Conservation (phyloP, 768 basidiomycete species). For the Neoboletus magnificus region DNA sequence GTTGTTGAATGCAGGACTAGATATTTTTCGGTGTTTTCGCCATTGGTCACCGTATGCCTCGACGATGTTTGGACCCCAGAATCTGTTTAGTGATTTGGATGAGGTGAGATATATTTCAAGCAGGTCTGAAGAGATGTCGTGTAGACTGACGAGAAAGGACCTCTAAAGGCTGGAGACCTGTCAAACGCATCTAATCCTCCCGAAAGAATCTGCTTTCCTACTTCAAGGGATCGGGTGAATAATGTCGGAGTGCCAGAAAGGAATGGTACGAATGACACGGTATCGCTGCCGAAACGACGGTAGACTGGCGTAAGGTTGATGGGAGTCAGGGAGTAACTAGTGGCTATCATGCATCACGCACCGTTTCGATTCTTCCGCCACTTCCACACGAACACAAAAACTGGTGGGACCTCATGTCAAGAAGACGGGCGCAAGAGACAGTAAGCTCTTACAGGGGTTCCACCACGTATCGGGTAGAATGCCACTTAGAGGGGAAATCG, state of each 20-base stretch:
- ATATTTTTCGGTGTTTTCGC: slow-evolving; percentile 19
- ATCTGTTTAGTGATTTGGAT: background rate
- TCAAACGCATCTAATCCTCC: slow-evolving; percentile 3
- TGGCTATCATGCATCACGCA: background rate
- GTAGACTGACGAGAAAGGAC: slow-evolving; percentile 1
- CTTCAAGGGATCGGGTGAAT: slow-evolving; percentile 19
- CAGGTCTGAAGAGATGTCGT: background rate
- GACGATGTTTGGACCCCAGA: slow-evolving; percentile 20
- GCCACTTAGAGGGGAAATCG: background rate
- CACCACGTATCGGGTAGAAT: slow-evolving; percentile 10
- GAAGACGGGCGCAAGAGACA: background rate
- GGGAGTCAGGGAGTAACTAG: background rate
- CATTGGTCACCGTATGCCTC: slow-evolving; percentile 11
- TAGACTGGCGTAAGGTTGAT: slow-evolving; percentile 7
- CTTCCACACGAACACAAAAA: slow-evolving; percentile 15
- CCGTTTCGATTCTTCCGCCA: slow-evolving; percentile 17
- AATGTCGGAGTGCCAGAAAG: slow-evolving; percentile 8
- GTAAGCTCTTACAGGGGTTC: slow-evolving; percentile 16
- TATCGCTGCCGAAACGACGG: slow-evolving; percentile 7
- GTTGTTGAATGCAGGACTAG: slow-evolving; percentile 18
- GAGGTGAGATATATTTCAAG: background rate
- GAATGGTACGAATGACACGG: slow-evolving; percentile 19
- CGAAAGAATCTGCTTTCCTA: slow-evolving; percentile 6
- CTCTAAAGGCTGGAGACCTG: slow-evolving; percentile 2
- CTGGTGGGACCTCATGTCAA: background rate